Conservation (phyloP, 2,329 filamentous ascomycete species). For the Colletotrichum spaethianum region DNA sequence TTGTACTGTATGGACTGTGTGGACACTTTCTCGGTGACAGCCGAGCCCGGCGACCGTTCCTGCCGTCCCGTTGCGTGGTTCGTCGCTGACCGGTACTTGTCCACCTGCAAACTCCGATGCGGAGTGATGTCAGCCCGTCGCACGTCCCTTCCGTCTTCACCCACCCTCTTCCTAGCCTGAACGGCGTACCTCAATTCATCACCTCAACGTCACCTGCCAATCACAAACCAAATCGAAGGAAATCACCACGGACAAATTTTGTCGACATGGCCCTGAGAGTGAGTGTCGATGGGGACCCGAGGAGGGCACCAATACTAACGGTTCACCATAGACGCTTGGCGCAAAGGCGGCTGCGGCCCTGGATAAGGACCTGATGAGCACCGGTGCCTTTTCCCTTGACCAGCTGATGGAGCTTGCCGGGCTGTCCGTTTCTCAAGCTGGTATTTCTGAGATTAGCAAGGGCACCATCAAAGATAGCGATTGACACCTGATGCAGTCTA, state of each 20-base stretch:
- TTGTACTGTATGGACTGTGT: not conserved
- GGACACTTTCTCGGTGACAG: not conserved
- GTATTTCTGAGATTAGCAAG: conserved; percentile 58
- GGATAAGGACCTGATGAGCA: conserved; percentile 94
- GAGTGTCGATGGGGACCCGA: conserved; percentile 40
- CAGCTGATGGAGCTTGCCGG: conserved; percentile 98
- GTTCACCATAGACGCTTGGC: conserved; percentile 79
- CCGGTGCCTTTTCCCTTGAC: conserved; percentile 90
- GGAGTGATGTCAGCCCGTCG: conserved; percentile 44
- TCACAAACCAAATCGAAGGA: not conserved
- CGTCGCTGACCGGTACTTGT: conserved; percentile 21
- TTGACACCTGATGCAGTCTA: conserved; percentile 72
- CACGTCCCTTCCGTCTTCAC: conserved; percentile 31
- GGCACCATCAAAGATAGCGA: not conserved
- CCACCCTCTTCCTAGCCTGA: conserved; percentile 10
- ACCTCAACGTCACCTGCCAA: conserved; percentile 19
- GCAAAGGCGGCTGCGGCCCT: conserved; percentile 90
- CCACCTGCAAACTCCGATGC: conserved; percentile 25
- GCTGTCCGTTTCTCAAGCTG: conserved; percentile 90
- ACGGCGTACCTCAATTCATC: conserved; percentile 7
- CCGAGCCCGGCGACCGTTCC: conserved; percentile 12
- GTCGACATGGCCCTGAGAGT: conserved; percentile 43
- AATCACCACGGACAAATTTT: not conserved
- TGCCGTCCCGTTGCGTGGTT: conserved; percentile 23
- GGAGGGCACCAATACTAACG: conserved; percentile 13